Conservation (phyloP, 805 yeast species). For the Wickerhamiella kurtzmanii region DNA sequence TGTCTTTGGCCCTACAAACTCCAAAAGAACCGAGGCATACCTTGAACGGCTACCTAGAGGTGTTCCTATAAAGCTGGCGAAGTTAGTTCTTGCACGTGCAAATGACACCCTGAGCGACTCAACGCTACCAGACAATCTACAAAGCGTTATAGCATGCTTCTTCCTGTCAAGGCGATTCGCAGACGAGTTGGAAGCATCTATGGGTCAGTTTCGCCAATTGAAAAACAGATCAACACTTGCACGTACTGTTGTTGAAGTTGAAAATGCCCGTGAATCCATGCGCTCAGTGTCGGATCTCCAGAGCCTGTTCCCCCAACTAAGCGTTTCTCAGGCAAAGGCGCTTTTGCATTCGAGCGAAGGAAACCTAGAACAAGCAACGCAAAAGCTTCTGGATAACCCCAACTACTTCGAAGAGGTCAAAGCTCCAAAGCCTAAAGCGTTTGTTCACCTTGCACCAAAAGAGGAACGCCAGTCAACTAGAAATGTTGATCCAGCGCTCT, state of each 20-base stretch:
- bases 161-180: not conserved
- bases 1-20: constrained; percentile 18
- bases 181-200: not conserved
- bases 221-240: not conserved
- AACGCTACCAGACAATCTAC: not conserved
- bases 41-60: constrained; percentile 9
- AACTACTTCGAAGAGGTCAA: constrained; percentile 24
- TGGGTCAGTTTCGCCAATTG: not conserved
- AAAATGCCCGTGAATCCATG: not conserved
- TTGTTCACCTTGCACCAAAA: constrained; percentile 20
- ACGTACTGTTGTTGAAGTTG: not conserved
- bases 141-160: not conserved
- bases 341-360: constrained; percentile 31
- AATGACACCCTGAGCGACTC: not conserved
- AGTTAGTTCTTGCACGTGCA: not conserved
- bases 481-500: constrained; percentile 2
- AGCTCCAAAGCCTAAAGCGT: constrained; percentile 18
- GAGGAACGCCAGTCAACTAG: constrained; percentile 14
- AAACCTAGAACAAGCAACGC: constrained; percentile 45
- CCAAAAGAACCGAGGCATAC: constrained; percentile 3
- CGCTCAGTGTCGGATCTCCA: constrained; percentile 3
- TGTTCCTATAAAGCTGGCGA: constrained; percentile 12
- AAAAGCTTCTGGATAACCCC: constrained; percentile 52
- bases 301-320: constrained; percentile 50
- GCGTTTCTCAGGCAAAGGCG: constrained; percentile 33